Percentiles rank a stretch among this genome's conserved stretches.
Conservation (phyloP, 768 basidiomycete genomes). For the Chalciporus piperatus region DNA sequence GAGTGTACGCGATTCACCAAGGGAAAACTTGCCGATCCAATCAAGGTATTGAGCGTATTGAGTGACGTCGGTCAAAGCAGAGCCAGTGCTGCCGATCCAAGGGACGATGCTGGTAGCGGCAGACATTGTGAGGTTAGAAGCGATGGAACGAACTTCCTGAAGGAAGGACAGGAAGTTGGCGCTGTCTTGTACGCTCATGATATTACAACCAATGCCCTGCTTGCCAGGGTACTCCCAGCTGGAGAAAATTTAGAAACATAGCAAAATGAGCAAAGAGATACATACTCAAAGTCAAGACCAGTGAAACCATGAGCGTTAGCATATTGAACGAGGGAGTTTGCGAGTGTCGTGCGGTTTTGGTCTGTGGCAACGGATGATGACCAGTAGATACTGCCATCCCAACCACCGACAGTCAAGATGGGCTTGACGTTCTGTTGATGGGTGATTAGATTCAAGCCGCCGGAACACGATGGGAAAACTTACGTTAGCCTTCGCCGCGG, state of each 20-base stretch:
- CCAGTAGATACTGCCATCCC: slow-evolving; percentile 62
- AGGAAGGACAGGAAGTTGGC: slow-evolving; percentile 79
- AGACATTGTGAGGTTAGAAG: slow-evolving; percentile 62
- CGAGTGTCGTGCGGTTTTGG: slow-evolving; percentile 56
- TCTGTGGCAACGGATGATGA: slow-evolving; percentile 55
- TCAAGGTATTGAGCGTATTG: slow-evolving; percentile 69
- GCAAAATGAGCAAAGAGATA: not conserved
- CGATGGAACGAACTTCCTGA: slow-evolving; percentile 57
- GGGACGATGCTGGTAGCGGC: slow-evolving; percentile 67
- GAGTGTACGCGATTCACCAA: fast-evolving
- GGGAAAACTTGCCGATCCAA: slow-evolving; percentile 52
- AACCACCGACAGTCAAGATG: slow-evolving; percentile 62
- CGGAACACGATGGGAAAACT: not conserved
- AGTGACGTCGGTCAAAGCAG: slow-evolving; percentile 59
- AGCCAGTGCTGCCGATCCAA: slow-evolving; percentile 57
- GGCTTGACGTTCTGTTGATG: slow-evolving; percentile 49
- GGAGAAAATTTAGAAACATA: not conserved
- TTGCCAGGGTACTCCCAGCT: slow-evolving; percentile 87
- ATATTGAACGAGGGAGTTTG: slow-evolving; percentile 49
- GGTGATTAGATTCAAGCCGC: not conserved
- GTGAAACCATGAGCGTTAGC: slow-evolving; percentile 49
- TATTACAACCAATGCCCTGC: slow-evolving; percentile 70
- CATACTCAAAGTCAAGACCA: slow-evolving; percentile 71
- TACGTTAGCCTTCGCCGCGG: slow-evolving; percentile 27
- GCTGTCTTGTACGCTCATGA: slow-evolving; percentile 59